A percentile compares a stretch with the other conserved stretches of the same genome.
These are phyloP conservation scores for Yueomyces sinensis DNA, from an alignment of 805 yeast genomes.

Conservation along the genomic window DNA sequence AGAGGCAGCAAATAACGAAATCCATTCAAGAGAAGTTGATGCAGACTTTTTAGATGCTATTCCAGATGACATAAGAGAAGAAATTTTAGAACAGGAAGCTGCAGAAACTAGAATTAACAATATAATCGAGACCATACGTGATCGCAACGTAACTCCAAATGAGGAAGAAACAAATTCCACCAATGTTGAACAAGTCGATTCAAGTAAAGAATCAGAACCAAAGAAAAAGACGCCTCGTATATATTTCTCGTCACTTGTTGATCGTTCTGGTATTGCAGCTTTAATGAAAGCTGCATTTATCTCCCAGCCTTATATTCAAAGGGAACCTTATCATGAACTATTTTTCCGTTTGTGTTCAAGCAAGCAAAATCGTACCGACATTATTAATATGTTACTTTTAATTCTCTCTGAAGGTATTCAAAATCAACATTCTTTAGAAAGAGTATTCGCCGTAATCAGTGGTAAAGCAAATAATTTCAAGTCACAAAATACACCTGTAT, in stretches of 20 bases:
- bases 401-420: slow-evolving; percentile 64
- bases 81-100: slow-evolving; percentile 45
- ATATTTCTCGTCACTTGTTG: slow-evolving; percentile 55
- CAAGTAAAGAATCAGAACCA: slow-evolving; percentile 9
- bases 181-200: slow-evolving; percentile 3
- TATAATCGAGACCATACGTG: background rate
- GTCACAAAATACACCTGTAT: slow-evolving; percentile 1
- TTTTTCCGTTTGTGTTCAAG: slow-evolving; percentile 56
- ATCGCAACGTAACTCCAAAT: background rate
- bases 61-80: slow-evolving; percentile 53
- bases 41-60: slow-evolving; percentile 71
- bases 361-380: slow-evolving; percentile 67
- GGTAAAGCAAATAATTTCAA: slow-evolving; percentile 24
- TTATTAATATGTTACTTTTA: slow-evolving; percentile 52
- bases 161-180: slow-evolving; percentile 5
- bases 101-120: slow-evolving; percentile 25
- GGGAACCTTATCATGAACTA: slow-evolving; percentile 53
- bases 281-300: slow-evolving; percentile 57
- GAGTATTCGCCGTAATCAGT: slow-evolving; percentile 43
- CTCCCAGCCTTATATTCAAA: slow-evolving; percentile 50
- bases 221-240: slow-evolving; percentile 24
- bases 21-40: slow-evolving; percentile 51
- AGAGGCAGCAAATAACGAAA: slow-evolving; percentile 33
- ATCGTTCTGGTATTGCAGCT: slow-evolving; percentile 63
- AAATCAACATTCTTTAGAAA: slow-evolving; percentile 48